These are phyloP conservation scores for Fusarium abutilonis DNA, from an alignment of 2,329 filamentous ascomycete species.

Conservation along the genomic window DNA sequence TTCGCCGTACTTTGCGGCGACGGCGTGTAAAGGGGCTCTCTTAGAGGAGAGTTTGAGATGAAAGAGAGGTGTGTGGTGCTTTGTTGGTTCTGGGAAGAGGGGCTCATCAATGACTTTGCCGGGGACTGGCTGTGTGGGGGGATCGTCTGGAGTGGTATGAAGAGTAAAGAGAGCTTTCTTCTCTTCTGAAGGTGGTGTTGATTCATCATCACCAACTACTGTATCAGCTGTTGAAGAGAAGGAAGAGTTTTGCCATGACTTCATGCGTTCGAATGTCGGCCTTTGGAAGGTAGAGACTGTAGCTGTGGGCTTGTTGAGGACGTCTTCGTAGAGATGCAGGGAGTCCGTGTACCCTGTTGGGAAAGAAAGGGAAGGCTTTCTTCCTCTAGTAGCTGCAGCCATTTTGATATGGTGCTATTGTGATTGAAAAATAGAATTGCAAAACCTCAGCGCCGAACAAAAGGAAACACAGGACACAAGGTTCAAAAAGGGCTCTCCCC, in stretches of 20 bases:
- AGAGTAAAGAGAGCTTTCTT: slow-evolving; percentile 3
- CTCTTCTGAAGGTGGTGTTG: not conserved
- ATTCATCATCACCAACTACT: slow-evolving; percentile 8
- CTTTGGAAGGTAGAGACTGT: not conserved
- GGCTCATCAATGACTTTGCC: not conserved
- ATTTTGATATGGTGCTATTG: not conserved
- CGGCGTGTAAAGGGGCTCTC: not conserved
- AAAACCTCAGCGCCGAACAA: not conserved
- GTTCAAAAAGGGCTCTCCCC: not conserved
- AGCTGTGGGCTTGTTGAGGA: not conserved
- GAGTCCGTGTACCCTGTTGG: not conserved
- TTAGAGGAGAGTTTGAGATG: not conserved
- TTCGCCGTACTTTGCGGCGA: not conserved
- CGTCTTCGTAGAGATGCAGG: not conserved
- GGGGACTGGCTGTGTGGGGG: not conserved
- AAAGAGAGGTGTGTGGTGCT: not conserved
- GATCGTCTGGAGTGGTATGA: not conserved
- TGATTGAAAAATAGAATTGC: not conserved
- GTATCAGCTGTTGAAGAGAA: slow-evolving; percentile 25
- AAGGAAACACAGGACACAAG: not conserved
- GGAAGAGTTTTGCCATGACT: slow-evolving; percentile 7
- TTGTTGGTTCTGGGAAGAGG: not conserved
- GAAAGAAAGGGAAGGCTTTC: not conserved
- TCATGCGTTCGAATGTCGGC: not conserved
- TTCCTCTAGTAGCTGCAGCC: not conserved